Evolutionary conservation across 306 rosid genomes (phyloP).

Genomic region (Canavalia ensiformis): DNA sequence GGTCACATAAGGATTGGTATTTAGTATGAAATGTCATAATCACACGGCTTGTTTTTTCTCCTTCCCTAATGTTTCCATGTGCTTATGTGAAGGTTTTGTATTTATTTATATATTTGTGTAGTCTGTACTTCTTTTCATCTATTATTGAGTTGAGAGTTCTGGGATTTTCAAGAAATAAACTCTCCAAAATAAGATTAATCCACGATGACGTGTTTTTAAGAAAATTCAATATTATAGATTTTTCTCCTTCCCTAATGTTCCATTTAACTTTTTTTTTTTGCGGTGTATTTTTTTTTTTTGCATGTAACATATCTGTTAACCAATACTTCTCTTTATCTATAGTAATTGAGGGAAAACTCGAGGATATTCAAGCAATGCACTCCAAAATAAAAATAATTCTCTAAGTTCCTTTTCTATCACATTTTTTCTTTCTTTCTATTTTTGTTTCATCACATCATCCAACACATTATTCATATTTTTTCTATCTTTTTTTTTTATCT

Average conservation of each 20-base stretch:
- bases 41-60: not conserved
- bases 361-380: not conserved
- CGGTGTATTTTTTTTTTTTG: too few relatives aligned
- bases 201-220: not conserved
- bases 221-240: not conserved
- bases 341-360: too few relatives aligned
- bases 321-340: too few relatives aligned
- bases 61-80: not conserved
- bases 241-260: too few relatives aligned
- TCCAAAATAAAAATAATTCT: not conserved
- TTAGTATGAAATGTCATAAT: not conserved
- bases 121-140: not conserved
- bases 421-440: too few relatives aligned
- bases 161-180: not conserved
- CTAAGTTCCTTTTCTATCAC: too few relatives aligned
- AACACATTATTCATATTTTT: too few relatives aligned
- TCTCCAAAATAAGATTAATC: not conserved
- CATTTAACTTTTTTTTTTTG: too few relatives aligned
- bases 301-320: too few relatives aligned
- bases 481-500: too few relatives aligned
- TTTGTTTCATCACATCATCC: too few relatives aligned
- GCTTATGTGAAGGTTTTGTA: not conserved
- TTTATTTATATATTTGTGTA: not conserved
- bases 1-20: not conserved
- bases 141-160: not conserved